Conservation (phyloP, 352 stramenopile species). For the Pythium guiyangense region DNA sequence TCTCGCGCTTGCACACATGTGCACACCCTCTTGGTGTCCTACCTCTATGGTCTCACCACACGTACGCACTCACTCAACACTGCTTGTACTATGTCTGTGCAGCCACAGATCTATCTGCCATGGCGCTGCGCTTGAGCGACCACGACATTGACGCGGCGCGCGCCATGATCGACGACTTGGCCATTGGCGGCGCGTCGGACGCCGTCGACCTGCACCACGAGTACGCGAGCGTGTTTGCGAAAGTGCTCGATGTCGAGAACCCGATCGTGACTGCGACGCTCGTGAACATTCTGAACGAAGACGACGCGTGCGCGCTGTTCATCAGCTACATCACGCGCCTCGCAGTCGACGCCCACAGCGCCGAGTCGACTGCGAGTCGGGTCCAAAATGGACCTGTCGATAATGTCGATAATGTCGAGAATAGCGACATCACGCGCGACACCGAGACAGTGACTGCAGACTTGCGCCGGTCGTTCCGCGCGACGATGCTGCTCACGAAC, state of each 20-base stretch:
- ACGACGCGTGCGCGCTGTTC: constrained; percentile 63
- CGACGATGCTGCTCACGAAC: constrained; percentile 88
- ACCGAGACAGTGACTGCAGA: constrained; percentile 46
- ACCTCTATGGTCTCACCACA: too few relatives aligned
- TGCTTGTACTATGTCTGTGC: too few relatives aligned
- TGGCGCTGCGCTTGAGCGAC: constrained; percentile 10
- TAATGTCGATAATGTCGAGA: constrained; percentile 2
- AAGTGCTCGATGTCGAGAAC: constrained; percentile 48
- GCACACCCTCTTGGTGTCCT: too few relatives aligned
- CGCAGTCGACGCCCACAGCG: constrained; percentile 19
- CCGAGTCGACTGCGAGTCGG: not conserved
- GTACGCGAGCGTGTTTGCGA: constrained; percentile 33
- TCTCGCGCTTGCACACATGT: too few relatives aligned
- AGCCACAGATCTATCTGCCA: not conserved
- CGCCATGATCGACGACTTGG: not conserved
- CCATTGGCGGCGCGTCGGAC: not conserved
- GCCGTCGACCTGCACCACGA: constrained; percentile 11
- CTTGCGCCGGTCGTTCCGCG: constrained; percentile 72
- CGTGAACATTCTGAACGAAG: constrained; percentile 49
- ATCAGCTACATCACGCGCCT: constrained; percentile 60
- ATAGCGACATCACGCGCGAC: constrained; percentile 18
- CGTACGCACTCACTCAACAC: too few relatives aligned
- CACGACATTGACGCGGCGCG: not conserved
- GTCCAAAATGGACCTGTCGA: not conserved
- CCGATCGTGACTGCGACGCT: constrained; percentile 46